Percentiles rank a stretch among this genome's conserved stretches.
phyloP scores from a whole-genome alignment of 495 filamentous ascomycete species.

The Aspergillus hancockii region DNA sequence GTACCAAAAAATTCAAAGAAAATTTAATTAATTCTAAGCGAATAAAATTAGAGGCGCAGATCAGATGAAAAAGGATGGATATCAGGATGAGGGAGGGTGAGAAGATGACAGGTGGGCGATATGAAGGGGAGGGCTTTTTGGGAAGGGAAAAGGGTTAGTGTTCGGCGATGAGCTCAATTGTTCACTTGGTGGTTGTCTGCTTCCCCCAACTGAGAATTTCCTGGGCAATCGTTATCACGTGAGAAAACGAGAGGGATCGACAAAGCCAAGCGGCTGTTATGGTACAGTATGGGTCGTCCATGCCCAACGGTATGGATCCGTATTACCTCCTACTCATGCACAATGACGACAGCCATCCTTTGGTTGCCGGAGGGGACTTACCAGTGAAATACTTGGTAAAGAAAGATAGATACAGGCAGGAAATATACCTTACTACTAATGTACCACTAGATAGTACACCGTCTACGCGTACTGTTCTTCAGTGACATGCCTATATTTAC shows the following conservation, averaged over 20 bases:
- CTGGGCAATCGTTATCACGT: conserved; percentile 8
- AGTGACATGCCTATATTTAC: not conserved
- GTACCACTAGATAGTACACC: no score
- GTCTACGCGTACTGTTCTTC: not conserved
- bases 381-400: not conserved
- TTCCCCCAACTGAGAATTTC: not conserved
- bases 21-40: conserved; percentile 9
- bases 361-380: conserved; percentile 11
- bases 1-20: conserved; percentile 13
- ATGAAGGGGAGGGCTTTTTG: conserved; percentile 12
- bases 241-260: conserved; percentile 7
- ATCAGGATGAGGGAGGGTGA: conserved; percentile 5
- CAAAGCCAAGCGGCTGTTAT: not conserved
- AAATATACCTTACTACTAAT: no score
- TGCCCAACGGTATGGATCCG: not conserved
- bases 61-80: conserved; percentile 3
- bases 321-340: conserved; percentile 16
- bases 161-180: not conserved
- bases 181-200: conserved; percentile 1
- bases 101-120: conserved; percentile 13
- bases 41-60: not conserved
- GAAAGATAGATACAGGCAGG: not conserved
- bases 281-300: not conserved
- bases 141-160: conserved; percentile 6
- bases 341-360: conserved; percentile 14